Evolutionary conservation across 768 basidiomycete genomes (phyloP).

Genomic region (Trametes elegans): DNA sequence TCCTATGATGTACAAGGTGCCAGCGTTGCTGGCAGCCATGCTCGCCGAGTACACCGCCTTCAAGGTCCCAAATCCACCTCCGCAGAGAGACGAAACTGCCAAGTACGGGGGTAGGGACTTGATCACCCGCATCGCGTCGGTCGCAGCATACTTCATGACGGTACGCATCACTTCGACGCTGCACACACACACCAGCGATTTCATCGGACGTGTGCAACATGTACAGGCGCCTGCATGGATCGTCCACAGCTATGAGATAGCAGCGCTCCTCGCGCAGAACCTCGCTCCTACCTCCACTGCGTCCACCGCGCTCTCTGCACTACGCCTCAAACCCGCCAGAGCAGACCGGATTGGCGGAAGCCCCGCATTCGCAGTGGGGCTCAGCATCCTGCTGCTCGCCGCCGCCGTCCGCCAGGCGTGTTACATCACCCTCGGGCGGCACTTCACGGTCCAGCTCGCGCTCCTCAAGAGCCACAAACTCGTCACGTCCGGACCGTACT

Average conservation of each 20-base stretch:
- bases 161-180: neutral
- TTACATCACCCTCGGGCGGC: conserved; percentile 23
- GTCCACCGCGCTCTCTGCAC: neutral
- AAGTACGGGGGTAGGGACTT: neutral
- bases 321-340: too few species aligned
- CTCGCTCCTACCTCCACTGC: neutral
- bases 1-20: neutral
- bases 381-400: neutral
- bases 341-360: neutral
- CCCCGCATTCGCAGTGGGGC: neutral
- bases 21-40: neutral
- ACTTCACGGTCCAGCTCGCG: conserved; percentile 24
- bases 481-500: conserved; percentile 22
- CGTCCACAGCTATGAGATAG: neutral
- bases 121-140: neutral
- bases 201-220: neutral
- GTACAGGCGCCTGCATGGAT: neutral
- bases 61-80: conserved; percentile 1
- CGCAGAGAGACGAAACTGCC: neutral
- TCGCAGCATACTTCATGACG: neutral
- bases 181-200: too few species aligned
- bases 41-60: conserved; percentile 1
- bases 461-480: conserved; percentile 18
- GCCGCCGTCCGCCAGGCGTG: conserved; percentile 18
- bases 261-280: neutral